Base-by-base conservation (phyloP, 1,284 basidiomycete species). In the Apiotrichum domesticum region DNA sequence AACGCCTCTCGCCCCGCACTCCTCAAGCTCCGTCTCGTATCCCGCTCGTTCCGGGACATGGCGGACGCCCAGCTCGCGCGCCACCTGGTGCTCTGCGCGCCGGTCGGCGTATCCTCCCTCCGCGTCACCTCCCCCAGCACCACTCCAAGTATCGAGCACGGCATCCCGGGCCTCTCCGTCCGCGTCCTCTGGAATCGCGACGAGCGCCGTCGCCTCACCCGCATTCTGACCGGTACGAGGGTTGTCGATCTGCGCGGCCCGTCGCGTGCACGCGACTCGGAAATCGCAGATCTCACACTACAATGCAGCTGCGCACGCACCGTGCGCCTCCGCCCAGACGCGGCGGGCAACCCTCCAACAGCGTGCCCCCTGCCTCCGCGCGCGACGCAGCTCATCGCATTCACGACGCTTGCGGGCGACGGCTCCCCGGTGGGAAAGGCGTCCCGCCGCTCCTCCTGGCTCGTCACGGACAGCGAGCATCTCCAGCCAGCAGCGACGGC, bases 161-260 rank as follows among this genome's bases (percentile, higher is more conserved):
- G 45, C 14, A 41, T 59, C 8, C 57, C 57, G 1, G 57, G 50
- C 10, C 51, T 59, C 5, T 42, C 50, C 1, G 33, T 42, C 3
- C 50, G 35, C 29, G 43, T 44, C 45, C 43, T n/a, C 29, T 42
- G 14, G 46, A 48, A 21, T 35, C 43, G 35, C 39, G 41, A 39
- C 10, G 53, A 54, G 8, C 40, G 50, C 14, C 45, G 46, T 9
- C 49, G 34, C 7, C 52, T 51, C 8, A 39, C 45, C n/a, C 51
- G 37, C 14, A 51, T 56, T 9, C 51, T 61, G 11, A 10, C 37
- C 4, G 46, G 55, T 14, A 54, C 54, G 6, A 56, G 56, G 0
- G 48, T 56, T 3, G 46, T 57, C 4, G 59, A 61, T 44, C 40
- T 61, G 6, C 34, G 57, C 3, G 59, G 59, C 0, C 56, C 53